Percentiles rank a stretch among this genome's conserved stretches.
Conservation (phyloP, 768 basidiomycete genomes). For the Psilocybe cubensis region DNA sequence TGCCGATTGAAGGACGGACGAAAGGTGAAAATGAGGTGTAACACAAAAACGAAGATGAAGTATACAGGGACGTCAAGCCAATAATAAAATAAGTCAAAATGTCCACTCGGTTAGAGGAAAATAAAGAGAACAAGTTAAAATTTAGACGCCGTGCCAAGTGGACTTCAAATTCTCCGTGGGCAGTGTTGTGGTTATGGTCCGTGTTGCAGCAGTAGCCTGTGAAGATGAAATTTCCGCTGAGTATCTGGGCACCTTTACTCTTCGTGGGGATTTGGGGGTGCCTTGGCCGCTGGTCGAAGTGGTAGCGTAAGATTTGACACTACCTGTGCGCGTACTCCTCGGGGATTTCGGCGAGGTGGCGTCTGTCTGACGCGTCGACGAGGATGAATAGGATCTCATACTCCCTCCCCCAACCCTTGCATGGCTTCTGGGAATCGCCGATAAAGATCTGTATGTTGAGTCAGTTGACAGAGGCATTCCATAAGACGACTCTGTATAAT, state of each 20-base stretch:
- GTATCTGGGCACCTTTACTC: constrained; percentile 4
- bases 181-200: constrained; percentile 8
- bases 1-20: no score
- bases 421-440: not conserved
- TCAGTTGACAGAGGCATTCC: not conserved
- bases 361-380: constrained; percentile 10
- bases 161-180: constrained; percentile 19
- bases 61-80: no score
- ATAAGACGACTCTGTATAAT: constrained; percentile 12
- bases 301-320: constrained; percentile 8
- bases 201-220: not conserved
- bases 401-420: constrained; percentile 8
- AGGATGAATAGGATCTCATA: constrained; percentile 16
- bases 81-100: no score
- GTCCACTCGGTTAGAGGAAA: no score
- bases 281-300: not conserved
- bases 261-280: not conserved
- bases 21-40: no score
- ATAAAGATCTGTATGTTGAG: not conserved
- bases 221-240: not conserved
- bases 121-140: not conserved
- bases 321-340: constrained; percentile 11
- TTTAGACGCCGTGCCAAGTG: constrained; percentile 23
- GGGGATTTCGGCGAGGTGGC: constrained; percentile 10
- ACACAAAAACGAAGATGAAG: no score